Evolutionary conservation across 352 stramenopile genomes (phyloP).

Genomic region (Peronospora destructor): DNA sequence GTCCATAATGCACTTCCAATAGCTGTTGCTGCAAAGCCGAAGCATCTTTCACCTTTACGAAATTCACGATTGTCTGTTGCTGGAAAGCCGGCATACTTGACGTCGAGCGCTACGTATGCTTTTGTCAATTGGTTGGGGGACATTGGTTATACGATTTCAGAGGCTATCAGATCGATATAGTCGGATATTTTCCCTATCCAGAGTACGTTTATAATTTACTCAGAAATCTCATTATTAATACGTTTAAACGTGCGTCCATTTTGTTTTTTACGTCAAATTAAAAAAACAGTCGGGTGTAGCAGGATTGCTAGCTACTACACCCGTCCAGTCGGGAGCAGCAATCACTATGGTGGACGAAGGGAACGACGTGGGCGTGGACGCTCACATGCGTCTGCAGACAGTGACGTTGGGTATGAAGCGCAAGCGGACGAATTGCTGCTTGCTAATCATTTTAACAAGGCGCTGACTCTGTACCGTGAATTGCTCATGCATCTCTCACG

Average conservation of each 20-base stretch:
- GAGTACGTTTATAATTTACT: too few species aligned
- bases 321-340: too few species aligned
- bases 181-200: slow-evolving; percentile 2
- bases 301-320: too few species aligned
- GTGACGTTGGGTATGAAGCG: slow-evolving; percentile 49
- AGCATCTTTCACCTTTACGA: slow-evolving; percentile 34
- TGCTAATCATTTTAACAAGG: slow-evolving; percentile 26
- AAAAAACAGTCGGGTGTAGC: not conserved
- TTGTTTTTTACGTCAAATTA: too few species aligned
- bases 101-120: too few species aligned
- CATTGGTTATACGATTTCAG: slow-evolving; percentile 18
- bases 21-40: slow-evolving; percentile 59
- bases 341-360: not conserved
- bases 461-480: slow-evolving; percentile 55
- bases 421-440: slow-evolving; percentile 61
- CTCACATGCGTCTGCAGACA: slow-evolving; percentile 35
- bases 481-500: slow-evolving; percentile 65
- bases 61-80: slow-evolving; percentile 61
- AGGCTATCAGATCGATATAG: slow-evolving; percentile 1
- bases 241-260: not conserved
- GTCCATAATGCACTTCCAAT: slow-evolving; percentile 36
- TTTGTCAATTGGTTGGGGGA: slow-evolving; percentile 21
- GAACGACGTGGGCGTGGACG: slow-evolving; percentile 19
- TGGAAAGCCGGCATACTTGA: slow-evolving; percentile 54
- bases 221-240: not conserved